These are phyloP conservation scores for Achlya hypogyna DNA, from an alignment of 352 stramenopile species.

Conservation along the genomic window DNA sequence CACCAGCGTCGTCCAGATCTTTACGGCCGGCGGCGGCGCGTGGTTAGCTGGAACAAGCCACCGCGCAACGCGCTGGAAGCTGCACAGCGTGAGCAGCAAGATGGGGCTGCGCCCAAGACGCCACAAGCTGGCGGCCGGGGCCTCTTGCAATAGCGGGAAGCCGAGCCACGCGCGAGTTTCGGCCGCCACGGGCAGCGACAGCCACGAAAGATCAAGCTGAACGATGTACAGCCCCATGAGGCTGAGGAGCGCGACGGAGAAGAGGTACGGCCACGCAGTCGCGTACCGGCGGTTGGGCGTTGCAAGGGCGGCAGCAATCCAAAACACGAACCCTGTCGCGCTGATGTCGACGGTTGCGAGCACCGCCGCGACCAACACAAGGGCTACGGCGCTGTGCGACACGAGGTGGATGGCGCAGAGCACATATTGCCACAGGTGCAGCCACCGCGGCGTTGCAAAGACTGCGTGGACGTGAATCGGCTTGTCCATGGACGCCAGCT, in stretches of 20 bases:
- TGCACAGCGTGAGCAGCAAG: conserved; percentile 8
- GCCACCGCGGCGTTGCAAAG: not conserved
- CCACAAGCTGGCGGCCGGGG: not conserved
- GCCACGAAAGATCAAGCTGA: conserved; percentile 5
- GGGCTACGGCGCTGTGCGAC: not conserved
- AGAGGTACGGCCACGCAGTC: conserved; percentile 12
- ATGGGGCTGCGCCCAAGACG: not conserved
- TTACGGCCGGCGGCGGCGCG: not conserved
- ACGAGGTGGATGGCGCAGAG: not conserved
- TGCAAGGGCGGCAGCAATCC: not conserved
- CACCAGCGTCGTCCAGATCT: not conserved
- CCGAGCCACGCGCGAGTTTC: not conserved
- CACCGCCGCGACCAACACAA: not conserved
- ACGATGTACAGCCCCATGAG: not conserved
- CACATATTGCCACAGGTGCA: not conserved
- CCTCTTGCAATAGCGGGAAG: not conserved
- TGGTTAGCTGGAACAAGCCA: not conserved
- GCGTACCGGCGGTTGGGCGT: not conserved
- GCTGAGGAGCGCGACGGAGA: not conserved
- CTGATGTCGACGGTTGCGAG: not conserved
- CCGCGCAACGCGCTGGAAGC: not conserved
- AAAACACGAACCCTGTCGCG: conserved; percentile 13
- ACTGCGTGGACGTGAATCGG: conserved; percentile 52
- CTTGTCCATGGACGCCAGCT: conserved; percentile 66
- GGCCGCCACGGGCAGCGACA: not conserved